A percentile compares a stretch with the other conserved stretches of the same genome.
These are phyloP conservation scores for Mycothermus thermophilus DNA, from an alignment of 495 filamentous ascomycete species.

Conservation along the genomic window DNA sequence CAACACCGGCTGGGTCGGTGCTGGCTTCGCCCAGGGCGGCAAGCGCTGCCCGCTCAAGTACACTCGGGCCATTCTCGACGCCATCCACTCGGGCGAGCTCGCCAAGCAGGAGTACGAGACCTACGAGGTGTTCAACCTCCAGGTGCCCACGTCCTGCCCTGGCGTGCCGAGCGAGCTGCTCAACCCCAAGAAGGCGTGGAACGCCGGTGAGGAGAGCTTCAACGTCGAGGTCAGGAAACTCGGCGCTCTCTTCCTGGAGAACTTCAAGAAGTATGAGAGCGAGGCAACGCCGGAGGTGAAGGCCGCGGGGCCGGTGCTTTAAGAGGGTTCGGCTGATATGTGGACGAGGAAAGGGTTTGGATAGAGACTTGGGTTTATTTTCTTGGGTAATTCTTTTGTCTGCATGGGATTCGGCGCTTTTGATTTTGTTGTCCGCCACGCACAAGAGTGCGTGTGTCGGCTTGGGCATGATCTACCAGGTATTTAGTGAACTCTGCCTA, in stretches of 20 bases:
- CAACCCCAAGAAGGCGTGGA: conserved; percentile 91
- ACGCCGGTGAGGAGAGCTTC: conserved; percentile 61
- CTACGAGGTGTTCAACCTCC: conserved; percentile 93
- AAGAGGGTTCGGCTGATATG: too few relatives aligned
- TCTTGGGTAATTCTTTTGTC: not conserved
- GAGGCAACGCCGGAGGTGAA: conserved; percentile 24
- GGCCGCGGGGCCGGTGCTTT: conserved; percentile 47
- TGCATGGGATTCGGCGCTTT: too few relatives aligned
- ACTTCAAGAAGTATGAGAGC: conserved; percentile 51
- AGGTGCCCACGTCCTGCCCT: conserved; percentile 73
- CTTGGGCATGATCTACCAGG: too few relatives aligned
- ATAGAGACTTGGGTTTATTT: not conserved
- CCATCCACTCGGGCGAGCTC: conserved; percentile 92
- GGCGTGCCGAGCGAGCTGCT: conserved; percentile 82
- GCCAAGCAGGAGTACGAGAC: conserved; percentile 83
- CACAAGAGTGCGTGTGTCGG: too few relatives aligned
- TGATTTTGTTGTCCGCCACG: too few relatives aligned
- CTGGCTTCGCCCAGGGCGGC: conserved; percentile 83
- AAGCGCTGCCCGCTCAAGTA: conserved; percentile 99
- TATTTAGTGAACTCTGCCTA: too few relatives aligned
- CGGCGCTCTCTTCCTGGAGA: conserved; percentile 75
- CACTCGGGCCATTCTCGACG: conserved; percentile 93
- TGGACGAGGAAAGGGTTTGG: not conserved
- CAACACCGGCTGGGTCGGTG: conserved; percentile 99
- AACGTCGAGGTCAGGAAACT: conserved; percentile 78